Conservation (phyloP, 192 early-diverging fungal genomes). For the Diversispora epigaea region DNA sequence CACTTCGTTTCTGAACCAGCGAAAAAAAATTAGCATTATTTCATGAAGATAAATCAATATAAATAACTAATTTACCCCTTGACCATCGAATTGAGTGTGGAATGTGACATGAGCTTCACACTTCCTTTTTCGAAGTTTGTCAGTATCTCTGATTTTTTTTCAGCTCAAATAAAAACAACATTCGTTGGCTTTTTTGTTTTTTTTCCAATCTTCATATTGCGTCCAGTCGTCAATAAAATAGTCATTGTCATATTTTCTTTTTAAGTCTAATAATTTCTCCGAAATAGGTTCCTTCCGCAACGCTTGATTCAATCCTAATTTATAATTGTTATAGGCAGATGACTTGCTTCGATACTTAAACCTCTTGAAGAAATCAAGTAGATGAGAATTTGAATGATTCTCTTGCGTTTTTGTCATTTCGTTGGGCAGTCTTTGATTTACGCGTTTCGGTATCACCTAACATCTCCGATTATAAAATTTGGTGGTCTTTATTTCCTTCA, state of each 20-base stretch:
- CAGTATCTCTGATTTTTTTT: too few species aligned
- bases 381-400: slow-evolving; percentile 12
- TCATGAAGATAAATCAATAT: too few species aligned
- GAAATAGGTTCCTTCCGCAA: not conserved
- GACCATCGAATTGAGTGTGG: too few species aligned
- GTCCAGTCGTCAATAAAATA: slow-evolving; percentile 15
- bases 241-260: not conserved
- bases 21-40: too few species aligned
- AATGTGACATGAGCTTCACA: too few species aligned
- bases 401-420: not conserved
- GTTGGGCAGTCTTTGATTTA: too few species aligned
- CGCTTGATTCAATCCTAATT: slow-evolving; percentile 22
- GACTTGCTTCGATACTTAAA: slow-evolving; percentile 17
- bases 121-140: slow-evolving; percentile 12
- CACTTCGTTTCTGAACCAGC: too few species aligned
- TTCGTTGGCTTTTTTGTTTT: not conserved
- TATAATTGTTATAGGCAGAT: not conserved
- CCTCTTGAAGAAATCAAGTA: slow-evolving; percentile 13
- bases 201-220: slow-evolving; percentile 1
- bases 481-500: too few species aligned
- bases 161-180: not conserved
- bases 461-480: too few species aligned
- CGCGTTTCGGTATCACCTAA: too few species aligned
- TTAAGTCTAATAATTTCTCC: slow-evolving; percentile 15
- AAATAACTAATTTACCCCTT: too few species aligned